Evolutionary conservation across 371 early-diverging fungal genomes (phyloP).

Genomic region (Mortierella sp.): DNA sequence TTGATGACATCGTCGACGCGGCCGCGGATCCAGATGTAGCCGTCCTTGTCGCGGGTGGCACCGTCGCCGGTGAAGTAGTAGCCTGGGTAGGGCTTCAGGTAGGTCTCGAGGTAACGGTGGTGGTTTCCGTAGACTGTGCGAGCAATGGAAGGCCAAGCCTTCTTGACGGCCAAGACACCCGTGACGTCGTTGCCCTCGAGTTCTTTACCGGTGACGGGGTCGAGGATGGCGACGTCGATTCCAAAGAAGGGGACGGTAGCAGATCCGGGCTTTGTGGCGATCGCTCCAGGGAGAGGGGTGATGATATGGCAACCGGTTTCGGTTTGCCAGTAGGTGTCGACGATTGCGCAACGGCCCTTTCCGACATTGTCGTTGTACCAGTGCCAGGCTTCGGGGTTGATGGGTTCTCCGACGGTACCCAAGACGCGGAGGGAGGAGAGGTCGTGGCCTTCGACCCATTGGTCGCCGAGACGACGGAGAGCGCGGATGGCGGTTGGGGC

Average conservation of each 20-base stretch:
- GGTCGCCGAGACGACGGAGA: conserved; percentile 88
- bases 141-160: conserved; percentile 97
- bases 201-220: conserved; percentile 83
- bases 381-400: conserved; percentile 97
- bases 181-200: conserved; percentile 85
- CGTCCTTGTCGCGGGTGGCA: conserved; percentile 90
- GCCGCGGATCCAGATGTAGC: conserved; percentile 96
- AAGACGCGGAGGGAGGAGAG: conserved; percentile 89
- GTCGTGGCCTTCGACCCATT: conserved; percentile 80
- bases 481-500: conserved; percentile 99
- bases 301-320: conserved; percentile 97
- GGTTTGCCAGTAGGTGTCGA: conserved; percentile 98
- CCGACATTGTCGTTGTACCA: conserved; percentile 97
- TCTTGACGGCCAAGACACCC: conserved; percentile 91
- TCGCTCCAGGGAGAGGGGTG: conserved; percentile 92
- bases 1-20: conserved; percentile 98
- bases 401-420: conserved; percentile 98
- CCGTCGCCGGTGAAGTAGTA: conserved; percentile 95
- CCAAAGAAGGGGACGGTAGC: conserved; percentile 98
- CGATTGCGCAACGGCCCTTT: conserved; percentile 86
- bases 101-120: conserved; percentile 91
- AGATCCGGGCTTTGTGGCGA: conserved; percentile 94
- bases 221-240: conserved; percentile 89
- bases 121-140: conserved; percentile 94
- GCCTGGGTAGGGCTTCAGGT: conserved; percentile 90